Conservation (phyloP, 768 basidiomycete species). For the Favolaschia claudopus region DNA sequence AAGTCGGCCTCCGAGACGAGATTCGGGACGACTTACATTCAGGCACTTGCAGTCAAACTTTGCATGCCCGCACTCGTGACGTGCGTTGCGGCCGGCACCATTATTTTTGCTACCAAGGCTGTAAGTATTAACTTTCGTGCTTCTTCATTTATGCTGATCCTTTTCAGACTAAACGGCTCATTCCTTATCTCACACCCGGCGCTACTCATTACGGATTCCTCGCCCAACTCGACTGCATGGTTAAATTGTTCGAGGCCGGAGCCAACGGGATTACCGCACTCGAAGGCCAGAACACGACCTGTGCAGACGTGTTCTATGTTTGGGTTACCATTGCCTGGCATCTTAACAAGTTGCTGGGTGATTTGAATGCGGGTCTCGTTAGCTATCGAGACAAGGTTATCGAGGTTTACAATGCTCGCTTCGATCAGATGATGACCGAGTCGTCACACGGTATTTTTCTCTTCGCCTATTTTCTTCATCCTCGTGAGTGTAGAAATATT, state of each 20-base stretch:
- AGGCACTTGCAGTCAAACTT: constrained; percentile 29
- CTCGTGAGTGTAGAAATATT: constrained; percentile 20
- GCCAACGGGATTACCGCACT: constrained; percentile 36
- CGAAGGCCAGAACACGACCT: constrained; percentile 38
- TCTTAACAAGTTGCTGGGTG: constrained; percentile 29
- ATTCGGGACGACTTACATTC: constrained; percentile 34
- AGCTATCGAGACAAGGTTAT: constrained; percentile 23
- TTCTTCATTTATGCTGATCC: not conserved
- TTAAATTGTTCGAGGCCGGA: constrained; percentile 25
- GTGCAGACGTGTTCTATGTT: constrained; percentile 38
- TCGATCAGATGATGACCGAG: constrained; percentile 40
- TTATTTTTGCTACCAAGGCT: constrained; percentile 34
- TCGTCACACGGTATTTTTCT: constrained; percentile 36
- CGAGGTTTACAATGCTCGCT: constrained; percentile 34
- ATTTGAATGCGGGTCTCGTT: constrained; percentile 5
- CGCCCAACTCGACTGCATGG: constrained; percentile 21
- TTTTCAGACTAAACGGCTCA: constrained; percentile 30
- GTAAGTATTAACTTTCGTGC: constrained; percentile 11
- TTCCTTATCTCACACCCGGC: constrained; percentile 28
- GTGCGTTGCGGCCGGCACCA: constrained; percentile 19
- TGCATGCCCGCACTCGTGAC: constrained; percentile 32
- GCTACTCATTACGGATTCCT: constrained; percentile 27
- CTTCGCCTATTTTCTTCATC: constrained; percentile 39
- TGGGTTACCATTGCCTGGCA: constrained; percentile 40
- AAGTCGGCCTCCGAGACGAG: constrained; percentile 34